Conservation (phyloP, 2,329 filamentous ascomycete species). For the Lecanicillium sp. region DNA sequence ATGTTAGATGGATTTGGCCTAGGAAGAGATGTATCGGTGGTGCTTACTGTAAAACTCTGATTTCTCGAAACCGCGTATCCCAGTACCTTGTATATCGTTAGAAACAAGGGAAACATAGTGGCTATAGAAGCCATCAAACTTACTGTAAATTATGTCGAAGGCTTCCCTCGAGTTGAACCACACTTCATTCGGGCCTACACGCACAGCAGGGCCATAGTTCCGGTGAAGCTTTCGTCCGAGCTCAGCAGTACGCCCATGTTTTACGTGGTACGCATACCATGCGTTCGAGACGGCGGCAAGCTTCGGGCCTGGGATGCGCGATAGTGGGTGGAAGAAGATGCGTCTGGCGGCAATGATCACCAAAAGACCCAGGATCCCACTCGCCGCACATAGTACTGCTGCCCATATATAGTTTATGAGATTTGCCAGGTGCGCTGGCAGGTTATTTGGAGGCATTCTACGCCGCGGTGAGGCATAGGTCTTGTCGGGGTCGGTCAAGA, state of each 20-base stretch:
- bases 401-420: too few relatives aligned
- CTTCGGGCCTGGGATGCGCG: slow-evolving; percentile 36
- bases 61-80: slow-evolving; percentile 38
- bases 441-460: too few relatives aligned
- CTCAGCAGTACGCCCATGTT: slow-evolving; percentile 31
- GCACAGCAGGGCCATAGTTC: slow-evolving; percentile 40
- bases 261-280: slow-evolving; percentile 39
- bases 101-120: background rate
- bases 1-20: background rate
- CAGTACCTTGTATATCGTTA: slow-evolving; percentile 24
- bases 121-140: slow-evolving; percentile 7
- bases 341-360: slow-evolving; percentile 23
- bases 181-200: slow-evolving; percentile 44
- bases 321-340: slow-evolving; percentile 33
- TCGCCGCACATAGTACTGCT: background rate
- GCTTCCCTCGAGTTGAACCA: slow-evolving; percentile 42
- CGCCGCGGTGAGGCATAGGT: too few relatives aligned
- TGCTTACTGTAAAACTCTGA: slow-evolving; percentile 42
- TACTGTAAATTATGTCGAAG: slow-evolving; percentile 39
- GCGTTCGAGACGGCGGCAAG: slow-evolving; percentile 36
- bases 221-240: slow-evolving; percentile 36
- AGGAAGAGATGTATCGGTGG: too few relatives aligned
- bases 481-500: too few relatives aligned
- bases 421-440: too few relatives aligned
- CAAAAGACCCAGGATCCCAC: slow-evolving; percentile 1